Base-by-base conservation (phyloP, 192 early-diverging fungal species). In the Entophlyctis helioformis region DNA sequence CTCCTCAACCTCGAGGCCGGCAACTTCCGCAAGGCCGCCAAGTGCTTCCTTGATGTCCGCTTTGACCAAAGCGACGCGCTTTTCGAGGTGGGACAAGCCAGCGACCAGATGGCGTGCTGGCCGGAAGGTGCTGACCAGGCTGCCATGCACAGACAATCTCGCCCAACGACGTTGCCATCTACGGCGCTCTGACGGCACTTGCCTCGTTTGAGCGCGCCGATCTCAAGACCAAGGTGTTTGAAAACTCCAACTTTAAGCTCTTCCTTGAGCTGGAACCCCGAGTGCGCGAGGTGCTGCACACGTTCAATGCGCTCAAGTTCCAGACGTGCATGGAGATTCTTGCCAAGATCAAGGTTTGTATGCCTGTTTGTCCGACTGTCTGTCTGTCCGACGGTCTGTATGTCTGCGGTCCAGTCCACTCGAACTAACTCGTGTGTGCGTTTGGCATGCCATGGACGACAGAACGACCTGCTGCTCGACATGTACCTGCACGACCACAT, bases 241-340 rank as follows among this genome's bases (percentile, higher is more conserved):
- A 85, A 33, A 89, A 85, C 48, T 49, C 67, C 6, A 62, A 74
- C 24, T 84, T 89, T 47, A 81, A 80, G 37, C 72, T 73, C 25
- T 89, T 71, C 54, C 59, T 92, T n/a, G 87, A 89, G 40, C 61
- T 90, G 12, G 87, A 90, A 34, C 87, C 89, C 2, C 74, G 78
- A 19, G 64, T 86, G 11, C 69, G 78, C 6, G 81, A 86, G 35
- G 52, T 89, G 11, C 64, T 92, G 34, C 42, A 74, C 23, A 49
- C 63, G 11, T 92, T 90, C 47, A 84, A 87, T 50, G 52, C 81
- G 26, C 84, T 81, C 11, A 84, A 85, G 53, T 92, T 87, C 47
- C 35, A 66, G 1, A 40, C 44, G 8, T 86, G 84, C 45, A 54
- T 92, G 34, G 62, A 79, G 1, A 59, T 82, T 18, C 54, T 92